These are phyloP conservation scores for Daedaleopsis sinensis DNA, from an alignment of 768 basidiomycete species.

Conservation along the genomic window DNA sequence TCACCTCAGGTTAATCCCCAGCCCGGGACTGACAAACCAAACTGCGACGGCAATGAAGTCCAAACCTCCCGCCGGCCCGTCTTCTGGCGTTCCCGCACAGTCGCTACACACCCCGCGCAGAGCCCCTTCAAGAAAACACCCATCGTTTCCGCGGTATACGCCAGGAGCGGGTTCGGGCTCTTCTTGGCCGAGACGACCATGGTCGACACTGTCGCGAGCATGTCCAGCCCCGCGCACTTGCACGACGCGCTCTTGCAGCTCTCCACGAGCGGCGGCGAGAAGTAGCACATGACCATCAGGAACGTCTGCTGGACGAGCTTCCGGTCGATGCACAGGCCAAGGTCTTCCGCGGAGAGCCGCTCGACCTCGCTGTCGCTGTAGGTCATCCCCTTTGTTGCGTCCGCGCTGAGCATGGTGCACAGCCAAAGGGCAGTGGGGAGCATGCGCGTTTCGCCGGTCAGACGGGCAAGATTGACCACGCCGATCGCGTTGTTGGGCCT, in stretches of 20 bases:
- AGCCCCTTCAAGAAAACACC: background rate
- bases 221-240: too few relatives aligned
- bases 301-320: background rate
- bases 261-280: background rate
- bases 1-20: background rate
- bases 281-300: background rate
- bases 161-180: too few relatives aligned
- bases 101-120: background rate
- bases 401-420: background rate
- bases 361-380: background rate
- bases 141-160: too few relatives aligned
- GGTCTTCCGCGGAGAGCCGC: background rate
- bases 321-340: background rate
- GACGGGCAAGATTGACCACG: slow-evolving; percentile 1
- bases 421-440: background rate
- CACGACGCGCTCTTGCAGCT: background rate
- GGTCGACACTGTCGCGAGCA: too few relatives aligned
- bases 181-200: too few relatives aligned
- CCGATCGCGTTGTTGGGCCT: too few relatives aligned
- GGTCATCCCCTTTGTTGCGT: background rate
- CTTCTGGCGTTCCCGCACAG: background rate
- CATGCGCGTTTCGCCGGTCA: background rate
- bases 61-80: background rate
- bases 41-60: background rate
- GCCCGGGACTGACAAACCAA: background rate